Evolutionary conservation across 352 stramenopile genomes (phyloP), one percentile per base, ranked within the genome.

Genomic region (Pythium guiyangense): DNA sequence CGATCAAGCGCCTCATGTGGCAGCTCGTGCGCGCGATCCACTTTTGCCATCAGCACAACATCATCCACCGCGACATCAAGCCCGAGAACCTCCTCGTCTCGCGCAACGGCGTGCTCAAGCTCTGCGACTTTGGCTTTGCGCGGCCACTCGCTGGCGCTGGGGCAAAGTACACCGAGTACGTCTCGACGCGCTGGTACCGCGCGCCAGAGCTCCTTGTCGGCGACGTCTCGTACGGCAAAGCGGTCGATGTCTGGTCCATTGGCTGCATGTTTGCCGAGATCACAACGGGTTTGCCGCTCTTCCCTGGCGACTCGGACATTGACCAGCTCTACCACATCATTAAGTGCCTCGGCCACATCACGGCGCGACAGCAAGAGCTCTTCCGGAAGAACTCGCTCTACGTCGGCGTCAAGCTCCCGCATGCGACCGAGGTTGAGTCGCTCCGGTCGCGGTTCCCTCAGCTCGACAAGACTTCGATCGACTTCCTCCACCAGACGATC

Each of bases 171-270:
- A 90, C 81, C 3, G 85, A 97, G 57, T 97, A 97, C 54, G 86
- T 97, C 17, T 95, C 88, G 0, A 98, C 94, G 17, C 77, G 94
- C 51, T 98, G 94, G 94, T 98, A 98, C 63, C 79, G 94, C 43
- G 93, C 93, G 2, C 96, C 96, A 6, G 96, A 98, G 77, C 84
- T 98, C 52, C 74, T 97, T 2, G 86, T 93, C 8, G 79, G 80
- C 4, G 82, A 92, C 49, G 78, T 91, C 2, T 86, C 73, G 12
- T 99, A 99, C 64, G 96, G 97, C 49, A 97, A 96, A 54, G 92
- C 90, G 8, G 97, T 99, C 35, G 96, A 99, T 59, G 92, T 99
- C 42, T 99, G 96, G 96, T 96, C 90, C 17, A 87, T 98, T 27
- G 96, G 95, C 40, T 98, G 95, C 75, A 96, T 99, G 64, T 94